Conservation (phyloP, 345 rosid species). For the Cardamine chenopodiifolia region DNA sequence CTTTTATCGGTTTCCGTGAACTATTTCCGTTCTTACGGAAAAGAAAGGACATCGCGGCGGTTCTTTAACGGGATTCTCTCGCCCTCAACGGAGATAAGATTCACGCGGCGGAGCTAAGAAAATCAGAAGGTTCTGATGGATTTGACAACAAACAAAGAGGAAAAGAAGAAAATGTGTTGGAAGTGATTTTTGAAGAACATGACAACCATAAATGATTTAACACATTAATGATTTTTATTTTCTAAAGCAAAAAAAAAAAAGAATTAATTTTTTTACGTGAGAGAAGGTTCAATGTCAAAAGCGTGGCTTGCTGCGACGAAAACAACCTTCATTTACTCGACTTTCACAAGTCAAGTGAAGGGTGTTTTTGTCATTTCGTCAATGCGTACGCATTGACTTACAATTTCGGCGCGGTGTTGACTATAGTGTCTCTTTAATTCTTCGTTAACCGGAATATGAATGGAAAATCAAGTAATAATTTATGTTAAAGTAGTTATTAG, state of each 20-base stretch:
- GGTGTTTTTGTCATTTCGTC: neutral
- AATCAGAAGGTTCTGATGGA: constrained; percentile 40
- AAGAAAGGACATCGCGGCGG: constrained; percentile 33
- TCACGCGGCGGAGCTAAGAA: constrained; percentile 33
- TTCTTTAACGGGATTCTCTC: neutral
- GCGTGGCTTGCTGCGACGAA: constrained; percentile 23
- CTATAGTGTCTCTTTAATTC: neutral
- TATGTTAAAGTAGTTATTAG: neutral
- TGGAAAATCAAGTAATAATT: neutral
- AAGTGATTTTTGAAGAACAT: constrained; percentile 33
- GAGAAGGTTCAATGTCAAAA: constrained; percentile 24
- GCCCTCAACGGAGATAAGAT: constrained; percentile 9
- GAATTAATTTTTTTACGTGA: neutral
- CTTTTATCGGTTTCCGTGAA: constrained; percentile 40
- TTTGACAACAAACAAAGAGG: constrained; percentile 13
- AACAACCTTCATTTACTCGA: constrained; percentile 9
- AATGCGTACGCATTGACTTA: constrained; percentile 10
- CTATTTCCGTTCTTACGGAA: constrained; percentile 43
- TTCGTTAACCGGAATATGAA: neutral
- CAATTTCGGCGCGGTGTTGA: constrained; percentile 38
- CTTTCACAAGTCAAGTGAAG: neutral
- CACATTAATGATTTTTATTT: constrained; percentile 18
- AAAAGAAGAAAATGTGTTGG: neutral
- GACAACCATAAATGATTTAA: constrained; percentile 46
- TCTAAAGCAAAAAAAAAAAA: neutral